Conservation (phyloP, 495 filamentous ascomycete species). For the Xylaria sp. region DNA sequence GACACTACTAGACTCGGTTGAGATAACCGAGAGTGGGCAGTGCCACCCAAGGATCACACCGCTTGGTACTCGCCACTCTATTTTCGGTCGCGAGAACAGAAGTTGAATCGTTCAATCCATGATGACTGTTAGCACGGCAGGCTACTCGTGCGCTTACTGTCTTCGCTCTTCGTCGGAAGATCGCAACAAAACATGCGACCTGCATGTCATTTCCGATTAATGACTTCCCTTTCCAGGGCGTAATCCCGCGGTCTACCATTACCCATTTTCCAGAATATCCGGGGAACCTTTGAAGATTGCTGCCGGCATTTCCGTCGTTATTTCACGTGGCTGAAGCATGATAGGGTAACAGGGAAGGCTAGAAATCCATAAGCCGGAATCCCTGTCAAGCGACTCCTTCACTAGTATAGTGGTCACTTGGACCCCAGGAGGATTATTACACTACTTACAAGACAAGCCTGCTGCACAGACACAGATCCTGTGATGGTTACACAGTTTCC, state of each 20-base stretch:
- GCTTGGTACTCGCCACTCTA: conserved; percentile 21
- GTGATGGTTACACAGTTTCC: conserved; percentile 13
- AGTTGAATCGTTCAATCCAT: background rate
- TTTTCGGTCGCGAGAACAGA: conserved; percentile 5
- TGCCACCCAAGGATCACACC: conserved; percentile 15
- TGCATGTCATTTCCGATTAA: background rate
- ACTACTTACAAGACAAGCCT: conserved; percentile 6
- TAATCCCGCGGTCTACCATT: background rate
- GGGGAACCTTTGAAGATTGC: conserved; percentile 5
- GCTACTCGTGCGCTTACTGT: conserved; percentile 5
- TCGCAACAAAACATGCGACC: conserved; percentile 2
- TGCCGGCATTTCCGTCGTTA: conserved; percentile 23
- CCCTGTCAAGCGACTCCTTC: conserved; percentile 7
- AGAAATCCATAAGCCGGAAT: conserved; percentile 12
- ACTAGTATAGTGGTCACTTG: background rate
- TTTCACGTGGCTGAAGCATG: conserved; percentile 21
- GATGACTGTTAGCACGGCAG: conserved; percentile 6
- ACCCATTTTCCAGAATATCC: background rate
- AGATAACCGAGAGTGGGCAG: conserved; percentile 25
- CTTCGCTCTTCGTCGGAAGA: background rate
- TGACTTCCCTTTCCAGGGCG: background rate
- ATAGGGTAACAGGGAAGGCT: conserved; percentile 1
- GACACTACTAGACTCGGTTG: conserved; percentile 7
- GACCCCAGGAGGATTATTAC: background rate
- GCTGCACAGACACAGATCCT: conserved; percentile 3